Conservation (phyloP, 2,329 filamentous ascomycete genomes). For the Pseudogymnoascus sp. region DNA sequence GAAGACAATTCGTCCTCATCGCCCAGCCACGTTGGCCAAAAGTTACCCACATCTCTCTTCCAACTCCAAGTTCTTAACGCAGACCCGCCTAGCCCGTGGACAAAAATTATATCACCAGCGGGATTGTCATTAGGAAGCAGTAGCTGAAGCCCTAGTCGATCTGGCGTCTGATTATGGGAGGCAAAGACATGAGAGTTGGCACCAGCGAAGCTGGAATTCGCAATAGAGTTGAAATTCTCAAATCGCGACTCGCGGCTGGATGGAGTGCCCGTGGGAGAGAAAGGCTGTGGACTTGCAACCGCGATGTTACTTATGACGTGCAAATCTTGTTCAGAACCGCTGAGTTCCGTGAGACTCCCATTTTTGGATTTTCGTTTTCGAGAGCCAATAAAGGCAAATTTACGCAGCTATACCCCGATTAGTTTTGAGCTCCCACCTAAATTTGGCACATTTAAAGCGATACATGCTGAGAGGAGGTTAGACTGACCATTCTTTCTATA, state of each 20-base stretch:
- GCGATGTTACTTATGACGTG: neutral
- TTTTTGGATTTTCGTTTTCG: neutral
- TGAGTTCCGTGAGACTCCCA: neutral
- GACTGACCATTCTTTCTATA: too few relatives aligned
- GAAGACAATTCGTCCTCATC: slow-evolving; percentile 26
- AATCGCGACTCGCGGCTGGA: neutral
- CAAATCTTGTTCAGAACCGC: neutral
- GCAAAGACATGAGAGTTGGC: neutral
- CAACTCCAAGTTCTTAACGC: slow-evolving; percentile 32
- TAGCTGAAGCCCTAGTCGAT: neutral
- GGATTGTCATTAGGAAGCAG: neutral
- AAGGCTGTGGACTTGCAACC: neutral
- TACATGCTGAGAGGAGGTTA: too few relatives aligned
- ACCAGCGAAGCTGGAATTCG: neutral
- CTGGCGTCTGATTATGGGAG: neutral
- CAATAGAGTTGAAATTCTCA: neutral
- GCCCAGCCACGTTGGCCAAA: slow-evolving; percentile 33
- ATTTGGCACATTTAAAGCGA: too few relatives aligned
- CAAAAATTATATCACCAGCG: slow-evolving; percentile 30
- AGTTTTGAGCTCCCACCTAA: too few relatives aligned
- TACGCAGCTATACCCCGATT: neutral
- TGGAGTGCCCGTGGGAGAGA: neutral
- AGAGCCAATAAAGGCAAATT: neutral
- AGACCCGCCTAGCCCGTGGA: slow-evolving; percentile 35
- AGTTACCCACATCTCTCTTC: slow-evolving; percentile 23